Base-by-base conservation (phyloP, 2,329 filamentous ascomycete genomes). In the Emergomyces africanus region DNA sequence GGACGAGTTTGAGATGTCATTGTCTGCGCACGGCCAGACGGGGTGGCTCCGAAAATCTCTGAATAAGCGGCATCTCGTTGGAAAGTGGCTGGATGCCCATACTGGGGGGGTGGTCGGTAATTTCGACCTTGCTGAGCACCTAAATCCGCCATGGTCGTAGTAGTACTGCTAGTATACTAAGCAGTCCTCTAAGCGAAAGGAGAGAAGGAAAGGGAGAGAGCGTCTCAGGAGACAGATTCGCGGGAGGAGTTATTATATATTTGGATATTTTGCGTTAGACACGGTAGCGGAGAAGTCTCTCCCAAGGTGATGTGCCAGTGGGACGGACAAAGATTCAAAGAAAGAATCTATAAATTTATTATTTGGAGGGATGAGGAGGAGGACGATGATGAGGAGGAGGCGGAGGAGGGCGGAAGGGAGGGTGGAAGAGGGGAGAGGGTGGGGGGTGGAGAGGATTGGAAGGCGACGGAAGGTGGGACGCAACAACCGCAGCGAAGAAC, bases 41-140 rank as follows among this genome's bases (percentile, higher is more conserved):
- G 90, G 64, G 89, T 82, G 64, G 85, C 85, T 66, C 92, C 94
- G 72, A 97, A 99, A 71, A 97, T 97, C 76, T 92, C 92, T 65
- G 88, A 90, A 74, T 95, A 99, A 65, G 92, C 94, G 66, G 90
- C 89, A 83, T 99, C 91, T 76, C 94, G 87, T 75, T 94, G 89
- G 69, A 74, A 74, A 61, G 79, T 76, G 46, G 80, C 76, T 57
- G 79, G 72, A 69, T 78, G 77, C 62, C 78, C 80, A 70, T 82
- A 79, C 63, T 74, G 74, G 61, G 78, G 72, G 71, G 71, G 71
- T 62, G 78, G 72, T 71, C 81, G 76, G 73, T 83, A 79, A 68
- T 81, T 79, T 71, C 83, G 79, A 67, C 82, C 81, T 71, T 83
- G 80, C 69, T 84, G 83, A 65, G 79, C 73, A 70, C 80, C 76